Base-by-base conservation (phyloP, 2,329 filamentous ascomycete genomes). In the Phialophora expanda region DNA sequence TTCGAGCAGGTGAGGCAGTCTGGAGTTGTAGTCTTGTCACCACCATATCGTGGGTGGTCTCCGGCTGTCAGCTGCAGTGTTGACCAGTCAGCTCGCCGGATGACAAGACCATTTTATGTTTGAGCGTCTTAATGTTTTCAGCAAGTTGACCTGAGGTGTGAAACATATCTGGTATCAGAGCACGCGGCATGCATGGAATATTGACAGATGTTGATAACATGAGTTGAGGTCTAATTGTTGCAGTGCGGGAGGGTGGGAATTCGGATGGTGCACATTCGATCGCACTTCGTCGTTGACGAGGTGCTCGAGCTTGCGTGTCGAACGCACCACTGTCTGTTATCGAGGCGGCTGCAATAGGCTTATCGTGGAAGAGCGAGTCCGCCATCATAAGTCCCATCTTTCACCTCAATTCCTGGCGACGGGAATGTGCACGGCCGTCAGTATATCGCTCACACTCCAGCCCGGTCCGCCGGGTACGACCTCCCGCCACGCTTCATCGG, bases 401-500 rank as follows among this genome's bases (percentile, higher is more conserved):
- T 7, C 17, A 8, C 4, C 17, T 44, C 17, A 44, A 7, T 8
- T 44, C 38, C 6, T 44, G 38, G 38, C 22, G 20, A 4, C 24
- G 48, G 48, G 12, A 17, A 69, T 26, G 17, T 64, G 67, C 12
- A 69, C 68, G 14, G 76, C 78, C 61, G 78, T 83, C 64, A 94
- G 77, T 24, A 91, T 89, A 69, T 91, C 88, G 26, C 88, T 85
- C 1, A 90, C 81, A 7, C 85, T 86, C 73, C 85, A 80, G 1
- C 85, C 85, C 4, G 85, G 85, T 58, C 85, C 85, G 8, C 89
- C 89, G 9, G 85, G 85, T 11, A 93, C 86, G 11, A 88, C 82
- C 34, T 86, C 84, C 57, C 82, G 85, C 93, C 93, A 97, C 0
- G 90, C 80, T 1, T 85, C 81, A 1, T 89, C 86, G 0, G 79